Evolutionary conservation across 176 grass and related monocot genomes (phyloP), one percentile per base, ranked within the genome.

Genomic region (Musa troglodytarum): DNA sequence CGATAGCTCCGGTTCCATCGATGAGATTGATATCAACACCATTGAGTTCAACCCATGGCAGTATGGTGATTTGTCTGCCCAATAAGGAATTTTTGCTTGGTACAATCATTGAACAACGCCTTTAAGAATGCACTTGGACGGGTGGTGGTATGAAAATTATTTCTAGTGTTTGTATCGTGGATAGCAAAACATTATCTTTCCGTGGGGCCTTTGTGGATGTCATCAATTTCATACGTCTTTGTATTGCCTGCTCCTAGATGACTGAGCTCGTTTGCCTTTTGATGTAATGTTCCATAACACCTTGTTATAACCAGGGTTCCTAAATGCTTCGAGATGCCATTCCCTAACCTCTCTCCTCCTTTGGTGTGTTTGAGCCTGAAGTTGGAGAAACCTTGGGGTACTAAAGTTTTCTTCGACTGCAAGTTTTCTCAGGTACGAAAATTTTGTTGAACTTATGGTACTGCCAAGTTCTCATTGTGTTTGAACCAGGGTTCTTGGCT

Each of bases 1-100:
- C 10, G 86, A 89, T 71, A 75, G 67, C 83, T 88, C 91, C 3
- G 69, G 21, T 28, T 29, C 68, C 1, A 63, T 51, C 0, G 81
- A 85, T 1, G 86, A 82, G 52, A 74, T 23, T 19, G 86, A 89
- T 51, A 73, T 73, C 17, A 87, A 71, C 61, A 77, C 82, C 8
- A 84, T 81, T 16, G 79, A 87, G 80, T 99, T 99, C 78, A 92
- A 92, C 76, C 96, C 90, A 5, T 99, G 96, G 96, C 96, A 92
- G 79, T 99, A 92, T 54, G 21, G 72, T 24, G 82, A 85, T 74
- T 74, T 74, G 49, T 53, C 87, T 56, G 77, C 80, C 54, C 59
- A 89, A 81, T 82, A 80, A 85, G 78, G 78, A 65, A 8, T 7
- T 34, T 74, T 72, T 63, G 53, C 55, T 25, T 65, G 77, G 75